Percentiles rank a stretch among this genome's conserved stretches.
Conservation (phyloP, 2,329 filamentous ascomycete genomes). For the Paecilomyces niveus region DNA sequence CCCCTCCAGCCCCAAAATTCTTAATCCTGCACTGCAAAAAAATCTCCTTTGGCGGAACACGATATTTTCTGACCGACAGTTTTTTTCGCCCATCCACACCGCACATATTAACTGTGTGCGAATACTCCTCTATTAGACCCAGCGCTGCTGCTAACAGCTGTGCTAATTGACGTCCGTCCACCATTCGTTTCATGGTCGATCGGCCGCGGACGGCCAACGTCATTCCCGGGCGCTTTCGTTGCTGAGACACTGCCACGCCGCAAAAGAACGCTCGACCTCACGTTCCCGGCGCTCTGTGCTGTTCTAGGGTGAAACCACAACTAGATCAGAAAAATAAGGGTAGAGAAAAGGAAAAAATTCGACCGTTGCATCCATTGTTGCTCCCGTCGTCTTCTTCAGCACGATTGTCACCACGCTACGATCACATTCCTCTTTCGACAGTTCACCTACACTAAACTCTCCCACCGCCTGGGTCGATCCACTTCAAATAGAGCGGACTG, state of each 20-base stretch:
- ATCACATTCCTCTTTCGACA: neutral
- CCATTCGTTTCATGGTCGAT: neutral
- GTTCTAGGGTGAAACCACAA: neutral
- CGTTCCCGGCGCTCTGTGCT: neutral
- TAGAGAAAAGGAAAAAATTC: neutral
- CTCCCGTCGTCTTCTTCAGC: neutral
- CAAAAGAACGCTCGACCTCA: neutral
- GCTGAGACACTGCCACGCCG: neutral
- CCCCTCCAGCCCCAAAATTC: neutral
- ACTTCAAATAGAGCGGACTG: neutral
- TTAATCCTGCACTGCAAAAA: neutral
- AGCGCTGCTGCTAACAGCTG: neutral
- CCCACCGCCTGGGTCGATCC: neutral
- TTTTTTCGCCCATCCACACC: neutral
- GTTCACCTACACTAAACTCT: neutral
- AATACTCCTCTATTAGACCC: neutral
- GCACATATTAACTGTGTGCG: neutral
- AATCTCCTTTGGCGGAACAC: neutral
- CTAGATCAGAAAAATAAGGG: neutral
- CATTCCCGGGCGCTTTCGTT: neutral
- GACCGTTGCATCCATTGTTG: neutral
- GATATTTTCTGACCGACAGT: neutral
- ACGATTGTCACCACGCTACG: neutral
- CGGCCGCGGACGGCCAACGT: neutral
- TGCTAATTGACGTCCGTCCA: neutral